Percentiles rank a stretch among this genome's conserved stretches.
Evolutionary conservation across 352 stramenopile genomes (phyloP).

Genomic region (Globisporangium barbulae): DNA sequence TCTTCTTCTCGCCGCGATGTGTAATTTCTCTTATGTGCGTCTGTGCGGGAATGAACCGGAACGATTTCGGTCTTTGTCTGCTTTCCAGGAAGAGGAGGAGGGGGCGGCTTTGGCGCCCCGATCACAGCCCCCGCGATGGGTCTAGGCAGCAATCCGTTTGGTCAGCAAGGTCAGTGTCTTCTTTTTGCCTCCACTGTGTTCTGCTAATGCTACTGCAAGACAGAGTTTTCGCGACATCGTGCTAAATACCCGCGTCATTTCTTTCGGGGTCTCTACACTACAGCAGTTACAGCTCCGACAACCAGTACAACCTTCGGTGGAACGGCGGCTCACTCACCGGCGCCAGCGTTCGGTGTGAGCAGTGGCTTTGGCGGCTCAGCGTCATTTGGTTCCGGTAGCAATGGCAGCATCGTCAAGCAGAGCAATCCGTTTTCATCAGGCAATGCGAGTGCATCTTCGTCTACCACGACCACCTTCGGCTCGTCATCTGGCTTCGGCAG

Average conservation of each 20-base stretch:
- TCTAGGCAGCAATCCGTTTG: constrained; percentile 30
- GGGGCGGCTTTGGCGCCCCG: constrained; percentile 4
- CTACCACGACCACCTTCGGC: constrained; percentile 4
- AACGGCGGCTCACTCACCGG: constrained; percentile 1
- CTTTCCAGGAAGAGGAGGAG: constrained; percentile 1
- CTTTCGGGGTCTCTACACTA: background rate
- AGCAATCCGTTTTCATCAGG: constrained; percentile 18
- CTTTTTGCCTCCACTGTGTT: background rate
- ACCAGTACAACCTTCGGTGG: constrained; percentile 30
- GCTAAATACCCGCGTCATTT: background rate
- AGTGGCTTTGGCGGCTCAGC: constrained; percentile 8
- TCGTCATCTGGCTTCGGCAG: constrained; percentile 2
- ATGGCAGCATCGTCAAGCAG: background rate
- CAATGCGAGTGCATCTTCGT: background rate
- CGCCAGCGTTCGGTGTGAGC: constrained; percentile 37
- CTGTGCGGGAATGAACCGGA: background rate
- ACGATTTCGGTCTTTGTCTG: background rate
- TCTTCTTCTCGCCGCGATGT: background rate
- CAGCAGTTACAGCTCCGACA: constrained; percentile 7
- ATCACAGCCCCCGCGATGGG: background rate
- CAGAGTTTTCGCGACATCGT: background rate
- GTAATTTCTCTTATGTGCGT: background rate
- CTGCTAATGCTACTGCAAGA: background rate
- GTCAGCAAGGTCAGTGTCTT: constrained; percentile 32
- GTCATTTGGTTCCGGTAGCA: background rate